Evolutionary conservation across 176 grass and related monocot genomes (phyloP).

Genomic region (Tillandsia leiboldiana): DNA sequence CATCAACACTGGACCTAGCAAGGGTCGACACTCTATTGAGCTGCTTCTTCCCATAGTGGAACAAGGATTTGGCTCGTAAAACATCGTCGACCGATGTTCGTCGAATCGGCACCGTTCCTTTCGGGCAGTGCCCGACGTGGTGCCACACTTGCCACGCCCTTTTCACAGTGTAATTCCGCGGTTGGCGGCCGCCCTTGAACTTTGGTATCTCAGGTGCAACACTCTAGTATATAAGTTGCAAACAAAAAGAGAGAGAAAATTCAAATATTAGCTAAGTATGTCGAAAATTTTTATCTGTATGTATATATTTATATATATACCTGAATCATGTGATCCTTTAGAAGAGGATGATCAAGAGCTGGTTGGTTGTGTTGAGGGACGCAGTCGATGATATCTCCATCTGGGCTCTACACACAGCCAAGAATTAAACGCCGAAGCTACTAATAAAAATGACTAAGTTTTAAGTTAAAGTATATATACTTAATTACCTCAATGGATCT

Average conservation of each 20-base stretch:
- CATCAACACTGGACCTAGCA: conserved; percentile 22
- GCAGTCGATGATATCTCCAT: conserved; percentile 93
- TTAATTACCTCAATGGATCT: conserved; percentile 46
- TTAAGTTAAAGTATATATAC: not conserved
- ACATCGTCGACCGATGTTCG: conserved; percentile 58
- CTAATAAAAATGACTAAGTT: not conserved
- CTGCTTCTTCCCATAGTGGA: conserved; percentile 72
- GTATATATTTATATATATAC: not conserved
- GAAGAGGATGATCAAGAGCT: conserved; percentile 59
- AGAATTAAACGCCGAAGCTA: not conserved
- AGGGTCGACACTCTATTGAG: conserved; percentile 5
- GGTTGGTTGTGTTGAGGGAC: conserved; percentile 56
- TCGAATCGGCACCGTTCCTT: conserved; percentile 61
- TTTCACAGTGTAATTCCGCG: not conserved
- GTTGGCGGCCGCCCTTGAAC: conserved; percentile 1
- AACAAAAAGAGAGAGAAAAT: not conserved
- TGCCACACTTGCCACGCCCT: conserved; percentile 82
- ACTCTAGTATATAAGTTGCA: conserved; percentile 11
- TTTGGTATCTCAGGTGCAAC: conserved; percentile 20
- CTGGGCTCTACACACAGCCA: conserved; percentile 28
- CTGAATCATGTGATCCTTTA: conserved; percentile 66
- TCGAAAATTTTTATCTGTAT: not conserved
- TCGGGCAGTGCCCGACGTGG: conserved; percentile 58
- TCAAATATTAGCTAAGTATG: not conserved
- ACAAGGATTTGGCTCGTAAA: conserved; percentile 51